Percentiles rank a stretch among this genome's conserved stretches.
phyloP scores from a whole-genome alignment of 495 filamentous ascomycete species.

The Penicillium ucsense region DNA sequence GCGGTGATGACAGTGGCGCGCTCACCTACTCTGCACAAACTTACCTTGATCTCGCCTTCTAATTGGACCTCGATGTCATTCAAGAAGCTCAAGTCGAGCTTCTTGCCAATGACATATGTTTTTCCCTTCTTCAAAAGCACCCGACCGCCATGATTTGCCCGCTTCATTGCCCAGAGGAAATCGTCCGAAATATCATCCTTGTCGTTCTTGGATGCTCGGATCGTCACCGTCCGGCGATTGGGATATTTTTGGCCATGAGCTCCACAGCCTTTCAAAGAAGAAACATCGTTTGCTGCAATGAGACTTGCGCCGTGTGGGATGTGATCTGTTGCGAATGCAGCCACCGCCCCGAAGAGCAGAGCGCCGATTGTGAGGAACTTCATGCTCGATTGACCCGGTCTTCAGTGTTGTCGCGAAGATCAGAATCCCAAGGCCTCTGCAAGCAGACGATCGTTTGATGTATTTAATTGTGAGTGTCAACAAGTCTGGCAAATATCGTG shows the following conservation, averaged over 20 bases:
- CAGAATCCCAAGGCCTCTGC: no score
- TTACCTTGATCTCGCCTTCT: conserved; percentile 44
- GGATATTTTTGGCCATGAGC: conserved; percentile 21
- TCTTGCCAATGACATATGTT: conserved; percentile 46
- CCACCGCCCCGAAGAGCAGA: conserved; percentile 16
- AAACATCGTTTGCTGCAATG: conserved; percentile 17
- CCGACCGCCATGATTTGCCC: conserved; percentile 45
- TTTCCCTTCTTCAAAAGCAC: conserved; percentile 40
- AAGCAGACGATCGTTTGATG: no score
- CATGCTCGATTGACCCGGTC: conserved; percentile 4
- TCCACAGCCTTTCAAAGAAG: conserved; percentile 15
- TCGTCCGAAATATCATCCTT: conserved; percentile 44
- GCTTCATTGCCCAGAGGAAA: conserved; percentile 41
- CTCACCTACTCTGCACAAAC: not conserved
- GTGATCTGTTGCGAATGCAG: conserved; percentile 6
- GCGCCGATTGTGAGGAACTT: conserved; percentile 17
- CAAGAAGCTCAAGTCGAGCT: conserved; percentile 46
- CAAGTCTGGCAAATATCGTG: no score
- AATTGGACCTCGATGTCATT: conserved; percentile 46
- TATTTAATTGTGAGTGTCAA: no score
- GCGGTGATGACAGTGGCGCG: not conserved
- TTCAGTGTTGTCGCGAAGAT: no score
- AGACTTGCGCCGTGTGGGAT: conserved; percentile 19
- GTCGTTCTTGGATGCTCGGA: conserved; percentile 41
- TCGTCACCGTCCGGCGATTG: conserved; percentile 36